These are phyloP conservation scores for Ophidiomyces ophidiicola DNA, from an alignment of 2,329 filamentous ascomycete genomes.

Conservation along the genomic window DNA sequence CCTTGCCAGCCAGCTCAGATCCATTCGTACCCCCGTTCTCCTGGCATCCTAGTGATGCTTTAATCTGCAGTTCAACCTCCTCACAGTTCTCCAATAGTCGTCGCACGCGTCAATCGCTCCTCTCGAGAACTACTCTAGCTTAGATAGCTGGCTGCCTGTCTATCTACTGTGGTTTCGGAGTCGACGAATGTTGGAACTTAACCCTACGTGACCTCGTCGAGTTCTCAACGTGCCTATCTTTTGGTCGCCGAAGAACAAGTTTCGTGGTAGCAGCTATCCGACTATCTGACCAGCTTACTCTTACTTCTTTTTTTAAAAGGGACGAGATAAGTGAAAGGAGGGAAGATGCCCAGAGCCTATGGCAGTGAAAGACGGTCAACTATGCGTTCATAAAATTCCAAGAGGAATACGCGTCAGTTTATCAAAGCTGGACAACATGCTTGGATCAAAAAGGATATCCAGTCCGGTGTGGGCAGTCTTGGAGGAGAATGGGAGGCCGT, in stretches of 20 bases:
- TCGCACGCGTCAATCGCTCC: constrained; percentile 44
- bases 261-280: constrained; percentile 61
- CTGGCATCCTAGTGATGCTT: background rate
- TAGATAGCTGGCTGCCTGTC: constrained; percentile 41
- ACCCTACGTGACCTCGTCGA: constrained; percentile 62
- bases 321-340: constrained; percentile 26
- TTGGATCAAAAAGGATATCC: constrained; percentile 53
- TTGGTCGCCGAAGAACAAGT: constrained; percentile 51
- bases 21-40: constrained; percentile 1
- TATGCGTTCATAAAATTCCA: constrained; percentile 35
- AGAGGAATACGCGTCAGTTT: constrained; percentile 38
- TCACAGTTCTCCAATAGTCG: constrained; percentile 63
- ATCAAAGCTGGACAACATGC: constrained; percentile 46
- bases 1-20: background rate
- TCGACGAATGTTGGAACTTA: constrained; percentile 78
- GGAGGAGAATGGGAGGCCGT: constrained; percentile 35
- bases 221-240: too few relatives aligned
- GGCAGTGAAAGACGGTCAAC: constrained; percentile 33
- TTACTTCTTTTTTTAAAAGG: constrained; percentile 22
- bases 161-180: constrained; percentile 33
- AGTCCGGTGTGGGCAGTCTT: constrained; percentile 32
- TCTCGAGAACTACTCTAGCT: constrained; percentile 41
- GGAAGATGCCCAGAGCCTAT: constrained; percentile 36
- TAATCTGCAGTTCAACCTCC: constrained; percentile 48
- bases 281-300: constrained; percentile 52